Base-by-base conservation (phyloP, 2,329 filamentous ascomycete genomes). In the Purpureocillium lavendulum region DNA sequence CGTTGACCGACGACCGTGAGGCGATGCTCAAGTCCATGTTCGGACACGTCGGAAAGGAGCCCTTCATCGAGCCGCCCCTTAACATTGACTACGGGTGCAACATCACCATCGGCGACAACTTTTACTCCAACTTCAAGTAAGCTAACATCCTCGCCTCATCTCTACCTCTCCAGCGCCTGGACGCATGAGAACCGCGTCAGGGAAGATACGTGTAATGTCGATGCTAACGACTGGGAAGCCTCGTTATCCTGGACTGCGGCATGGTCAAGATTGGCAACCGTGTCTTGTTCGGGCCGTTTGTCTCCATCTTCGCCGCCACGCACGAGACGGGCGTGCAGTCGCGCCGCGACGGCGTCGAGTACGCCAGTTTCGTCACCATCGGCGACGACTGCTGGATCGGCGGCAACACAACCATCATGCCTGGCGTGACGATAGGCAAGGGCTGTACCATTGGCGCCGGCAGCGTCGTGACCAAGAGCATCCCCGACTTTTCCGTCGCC, bases 171-270 rank as follows among this genome's bases (percentile, higher is more conserved):
- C 21, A n/a, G n/a, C n/a, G n/a, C n/a, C n/a, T n/a, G n/a, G n/a
- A n/a, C n/a, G n/a, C n/a, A n/a, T n/a, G n/a, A n/a, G n/a, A n/a
- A n/a, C n/a, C n/a, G n/a, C n/a, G 26, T 29, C 26, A 29, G 7
- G 29, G 29, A 4, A n/a, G n/a, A n/a, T n/a, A n/a, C n/a, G n/a
- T n/a, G n/a, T n/a, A n/a, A n/a, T n/a, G n/a, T n/a, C n/a, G n/a
- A n/a, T n/a, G 29, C 29, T 30, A 12, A 30, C 29, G n/a, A 21
- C n/a, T 5, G 3, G 2, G 7, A 29, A 70, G 67, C 43, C 54
- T 72, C 40, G 76, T 77, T 2, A 80, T 88, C 43, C 64, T 88
- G 12, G 85, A 90, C 55, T 87, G 80, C n/a, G 83, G 77, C 47
- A 64, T 77, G 3, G 80, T 89, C 31, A 65, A 58, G 4, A 82